Base-by-base conservation (phyloP, 257 asterid genomes). In the Nicotiana benthamiana region DNA sequence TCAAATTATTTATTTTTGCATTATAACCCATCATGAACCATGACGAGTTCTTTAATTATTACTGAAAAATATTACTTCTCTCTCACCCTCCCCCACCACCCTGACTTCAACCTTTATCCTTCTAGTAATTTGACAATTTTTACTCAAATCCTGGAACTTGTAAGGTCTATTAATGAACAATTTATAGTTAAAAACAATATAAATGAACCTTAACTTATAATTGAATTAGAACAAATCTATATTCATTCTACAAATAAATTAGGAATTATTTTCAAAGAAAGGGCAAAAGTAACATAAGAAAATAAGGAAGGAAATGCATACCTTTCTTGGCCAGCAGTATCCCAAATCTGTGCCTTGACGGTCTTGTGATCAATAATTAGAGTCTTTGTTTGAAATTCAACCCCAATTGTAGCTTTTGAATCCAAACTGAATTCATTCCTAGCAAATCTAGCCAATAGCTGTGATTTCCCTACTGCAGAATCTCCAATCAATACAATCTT, bases 391-490 rank as follows among this genome's bases (percentile, higher is more conserved):
- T 92, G 98, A 63, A 92, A 94, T 84, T 92, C 98, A 43, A 94
- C 98, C 64, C 98, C 98, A 59, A 94, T 92, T 1, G 97, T 92
- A 62, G 98, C 97, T 88, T 94, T 94, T 0, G 97, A 92, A 84
- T 92, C 97, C 89, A 91, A 53, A 83, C 86, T 94, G 86, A 94
- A 94, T 85, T 94, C 98, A 65, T 94, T 94, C 85, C 97, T 88
- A 1, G 98, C 97, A 87, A 94, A 94, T 80, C 98, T 87, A 84
- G 97, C 90, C 87, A 94, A 79, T 83, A 94, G 88, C 80, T 94
- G 98, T 62, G 98, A 94, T 91, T 94, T 94, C 15, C 98, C 98
- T 0, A 94, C 98, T 0, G 97, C 94, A 0, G 97, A 94, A 83
- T 92, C 97, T 53, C 98, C 98, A 70, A 91, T 94, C 87, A 94